These are phyloP conservation scores for Amesomyces nigricolor DNA, from an alignment of 2,329 filamentous ascomycete species.

Conservation along the genomic window DNA sequence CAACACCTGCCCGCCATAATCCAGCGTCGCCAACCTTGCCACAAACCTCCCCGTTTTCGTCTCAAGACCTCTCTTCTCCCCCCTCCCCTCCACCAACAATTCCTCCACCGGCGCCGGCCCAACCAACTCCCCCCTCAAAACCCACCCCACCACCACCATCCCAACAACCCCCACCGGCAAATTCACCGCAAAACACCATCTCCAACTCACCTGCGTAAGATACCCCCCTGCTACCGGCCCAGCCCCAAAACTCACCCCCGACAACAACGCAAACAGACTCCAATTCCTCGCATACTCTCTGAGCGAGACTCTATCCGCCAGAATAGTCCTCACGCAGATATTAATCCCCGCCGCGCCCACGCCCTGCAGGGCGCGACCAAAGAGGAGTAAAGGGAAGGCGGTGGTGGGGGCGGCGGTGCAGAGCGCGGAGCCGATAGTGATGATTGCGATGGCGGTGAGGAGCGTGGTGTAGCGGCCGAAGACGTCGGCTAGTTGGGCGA, in stretches of 20 bases:
- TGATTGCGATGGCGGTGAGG: conserved; percentile 50
- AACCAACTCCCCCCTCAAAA: conserved; percentile 55
- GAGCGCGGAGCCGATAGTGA: conserved; percentile 55
- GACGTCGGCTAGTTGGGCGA: conserved; percentile 59
- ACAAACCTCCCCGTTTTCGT: conserved; percentile 31
- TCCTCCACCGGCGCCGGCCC: conserved; percentile 36
- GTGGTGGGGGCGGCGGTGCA: conserved; percentile 52
- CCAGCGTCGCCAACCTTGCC: conserved; percentile 48
- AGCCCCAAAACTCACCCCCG: conserved; percentile 53
- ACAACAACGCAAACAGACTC: conserved; percentile 55
- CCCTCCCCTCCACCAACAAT: neutral
- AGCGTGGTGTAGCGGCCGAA: conserved; percentile 57
- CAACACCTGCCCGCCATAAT: conserved; percentile 50
- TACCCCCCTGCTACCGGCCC: conserved; percentile 59
- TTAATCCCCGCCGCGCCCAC: conserved; percentile 56
- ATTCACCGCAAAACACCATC: conserved; percentile 62
- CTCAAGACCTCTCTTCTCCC: conserved; percentile 19
- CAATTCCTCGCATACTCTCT: conserved; percentile 58
- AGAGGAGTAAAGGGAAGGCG: conserved; percentile 53
- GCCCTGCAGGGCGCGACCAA: conserved; percentile 60
- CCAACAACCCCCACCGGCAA: conserved; percentile 50
- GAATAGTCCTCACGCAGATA: conserved; percentile 55
- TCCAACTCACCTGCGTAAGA: conserved; percentile 51
- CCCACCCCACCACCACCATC: conserved; percentile 48
- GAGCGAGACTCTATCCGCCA: conserved; percentile 59